Evolutionary conservation across 2,329 filamentous ascomycete genomes (phyloP).

Genomic region (Colletotrichum neosansevieriae): DNA sequence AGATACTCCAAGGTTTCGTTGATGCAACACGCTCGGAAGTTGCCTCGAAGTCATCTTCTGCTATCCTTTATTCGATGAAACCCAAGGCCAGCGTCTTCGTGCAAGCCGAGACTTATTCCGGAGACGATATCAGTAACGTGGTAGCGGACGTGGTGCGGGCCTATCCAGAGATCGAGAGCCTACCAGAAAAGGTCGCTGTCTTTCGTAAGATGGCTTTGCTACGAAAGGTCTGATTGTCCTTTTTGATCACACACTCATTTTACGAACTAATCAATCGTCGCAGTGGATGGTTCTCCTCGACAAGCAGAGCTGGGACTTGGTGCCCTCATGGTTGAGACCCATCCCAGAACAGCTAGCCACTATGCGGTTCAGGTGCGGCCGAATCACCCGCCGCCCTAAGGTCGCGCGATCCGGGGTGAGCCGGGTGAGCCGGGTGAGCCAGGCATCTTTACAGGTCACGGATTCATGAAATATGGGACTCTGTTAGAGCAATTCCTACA

Average conservation of each 20-base stretch:
- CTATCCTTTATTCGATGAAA: background rate
- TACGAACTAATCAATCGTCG: no score
- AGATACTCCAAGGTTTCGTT: background rate
- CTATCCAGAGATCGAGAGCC: constrained; percentile 47
- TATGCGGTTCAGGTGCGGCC: no score
- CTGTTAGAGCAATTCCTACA: no score
- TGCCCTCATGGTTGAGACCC: constrained; percentile 48
- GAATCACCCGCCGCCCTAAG: no score
- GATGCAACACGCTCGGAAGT: background rate
- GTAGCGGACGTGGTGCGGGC: constrained; percentile 48
- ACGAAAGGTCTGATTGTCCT: background rate
- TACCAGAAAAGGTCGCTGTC: constrained; percentile 48
- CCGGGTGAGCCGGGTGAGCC: no score
- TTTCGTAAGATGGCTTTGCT: constrained; percentile 42
- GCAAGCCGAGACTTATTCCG: constrained; percentile 42
- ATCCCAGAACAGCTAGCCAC: constrained; percentile 45
- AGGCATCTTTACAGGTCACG: no score
- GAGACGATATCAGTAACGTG: constrained; percentile 49
- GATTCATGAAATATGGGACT: no score
- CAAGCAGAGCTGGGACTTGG: constrained; percentile 46
- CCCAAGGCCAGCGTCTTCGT: constrained; percentile 46
- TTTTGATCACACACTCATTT: no score
- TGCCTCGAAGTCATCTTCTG: background rate
- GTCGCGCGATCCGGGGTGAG: no score
- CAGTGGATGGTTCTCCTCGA: constrained; percentile 49